Evolutionary conservation across 2,329 filamentous ascomycete genomes (phyloP), one percentile per base, ranked within the genome.

Genomic region (Penicillium oxalicum): DNA sequence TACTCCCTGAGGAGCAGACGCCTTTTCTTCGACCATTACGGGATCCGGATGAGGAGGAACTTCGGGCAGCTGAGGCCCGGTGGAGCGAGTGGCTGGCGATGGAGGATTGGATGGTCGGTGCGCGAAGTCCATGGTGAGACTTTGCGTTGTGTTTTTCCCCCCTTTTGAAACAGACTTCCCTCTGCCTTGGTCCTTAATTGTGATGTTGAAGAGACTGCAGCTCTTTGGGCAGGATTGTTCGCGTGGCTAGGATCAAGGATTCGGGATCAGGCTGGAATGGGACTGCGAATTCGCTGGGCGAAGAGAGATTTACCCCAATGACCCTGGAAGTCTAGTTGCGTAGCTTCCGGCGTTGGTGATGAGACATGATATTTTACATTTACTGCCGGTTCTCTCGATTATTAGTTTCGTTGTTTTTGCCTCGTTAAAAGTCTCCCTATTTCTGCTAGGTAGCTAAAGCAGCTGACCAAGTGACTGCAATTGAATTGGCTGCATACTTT

Each of bases 101-200:
- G 88, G 89, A 95, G 69, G 91, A 96, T 69, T 97, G 91, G 91
- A 95, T 95, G 90, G 75, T 96, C 13, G 91, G 91, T 5, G 84
- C 88, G 1, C 75, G 88, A 13, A 68, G 64, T 61, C 67, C 67
- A 42, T 70, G 63, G 61, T 65, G 53, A 40, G 35, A 46, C 18
- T 18, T 18, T 18, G 18, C 2, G 18, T 2, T 18, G 1, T 18
- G 18, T 18, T 18, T 18, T 18, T 2, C 18, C 18, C 18, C 18
- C 18, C 18, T 18, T 18, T 18, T 35, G 13, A 41, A 9, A 47
- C 9, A 18, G 18, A 18, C 18, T 18, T 18, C 18, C 18, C 18
- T 18, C 18, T 18, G 18, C 18, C 18, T 18, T 18, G 18, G 18
- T 18, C 18, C 18, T 18, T 18, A 2, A 18, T 18, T 18, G 18